Conservation (phyloP, 805 yeast species). For the Zygosaccharomyces gambellarensis region DNA sequence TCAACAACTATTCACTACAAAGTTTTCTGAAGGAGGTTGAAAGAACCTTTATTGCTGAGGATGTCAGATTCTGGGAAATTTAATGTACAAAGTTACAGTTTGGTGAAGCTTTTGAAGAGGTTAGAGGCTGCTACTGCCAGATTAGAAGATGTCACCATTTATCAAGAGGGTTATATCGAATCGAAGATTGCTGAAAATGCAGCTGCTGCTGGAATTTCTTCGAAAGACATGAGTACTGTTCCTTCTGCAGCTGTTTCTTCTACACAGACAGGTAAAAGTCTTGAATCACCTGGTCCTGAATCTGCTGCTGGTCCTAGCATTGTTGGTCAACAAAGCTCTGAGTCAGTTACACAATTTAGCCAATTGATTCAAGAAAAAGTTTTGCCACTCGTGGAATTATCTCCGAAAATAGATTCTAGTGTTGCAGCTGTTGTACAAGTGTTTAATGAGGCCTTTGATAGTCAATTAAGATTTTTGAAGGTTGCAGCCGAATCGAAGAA, state of each 20-base stretch:
- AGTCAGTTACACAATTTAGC: constrained; percentile 50
- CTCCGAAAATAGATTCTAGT: constrained; percentile 43
- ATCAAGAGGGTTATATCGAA: constrained; percentile 56
- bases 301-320: constrained; percentile 3
- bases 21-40: background rate
- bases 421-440: constrained; percentile 44
- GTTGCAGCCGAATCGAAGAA: constrained; percentile 58
- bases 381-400: constrained; percentile 50
- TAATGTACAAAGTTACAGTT: constrained; percentile 70
- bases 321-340: constrained; percentile 25
- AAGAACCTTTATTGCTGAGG: background rate
- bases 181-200: constrained; percentile 25
- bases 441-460: constrained; percentile 49
- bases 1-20: background rate
- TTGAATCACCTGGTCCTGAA: constrained; percentile 12
- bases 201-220: constrained; percentile 18
- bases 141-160: constrained; percentile 79
- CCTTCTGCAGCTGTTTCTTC: constrained; percentile 14
- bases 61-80: constrained; percentile 21
- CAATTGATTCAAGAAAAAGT: constrained; percentile 48
- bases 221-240: constrained; percentile 15
- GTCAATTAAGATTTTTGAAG: constrained; percentile 54
- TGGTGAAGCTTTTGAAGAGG: constrained; percentile 74
- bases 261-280: background rate
- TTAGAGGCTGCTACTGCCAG: constrained; percentile 92